A percentile compares a stretch with the other conserved stretches of the same genome.
These are phyloP conservation scores for Leptodermis oblonga DNA, from an alignment of 257 asterid genomes.

Conservation along the genomic window DNA sequence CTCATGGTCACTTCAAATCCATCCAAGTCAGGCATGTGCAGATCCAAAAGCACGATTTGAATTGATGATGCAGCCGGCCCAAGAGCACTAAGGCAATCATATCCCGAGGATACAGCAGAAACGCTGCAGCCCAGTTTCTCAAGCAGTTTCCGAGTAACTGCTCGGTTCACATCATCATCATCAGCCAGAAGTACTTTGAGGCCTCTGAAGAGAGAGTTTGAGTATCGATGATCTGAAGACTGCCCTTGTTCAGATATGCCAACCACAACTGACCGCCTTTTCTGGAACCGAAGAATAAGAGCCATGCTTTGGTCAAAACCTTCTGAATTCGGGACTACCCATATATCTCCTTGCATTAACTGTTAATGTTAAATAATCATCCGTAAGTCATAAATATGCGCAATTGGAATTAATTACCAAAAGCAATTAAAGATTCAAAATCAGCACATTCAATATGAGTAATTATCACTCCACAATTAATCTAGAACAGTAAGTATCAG, in stretches of 20 bases:
- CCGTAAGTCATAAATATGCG: constrained; percentile 1
- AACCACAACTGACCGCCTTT: constrained; percentile 36
- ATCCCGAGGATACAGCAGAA: constrained; percentile 69
- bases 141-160: constrained; percentile 68
- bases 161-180: constrained; percentile 65
- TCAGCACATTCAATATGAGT: not conserved
- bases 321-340: constrained; percentile 56
- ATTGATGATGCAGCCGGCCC: constrained; percentile 43
- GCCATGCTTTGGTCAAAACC: constrained; percentile 81
- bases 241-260: constrained; percentile 52
- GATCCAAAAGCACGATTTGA: constrained; percentile 71
- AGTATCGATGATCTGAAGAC: constrained; percentile 39
- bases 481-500: not conserved
- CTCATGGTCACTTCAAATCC: constrained; percentile 73
- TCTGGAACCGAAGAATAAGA: constrained; percentile 66
- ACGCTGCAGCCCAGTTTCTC: constrained; percentile 85
- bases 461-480: not conserved
- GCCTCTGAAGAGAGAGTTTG: constrained; percentile 59
- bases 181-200: constrained; percentile 76
- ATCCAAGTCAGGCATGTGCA: constrained; percentile 72
- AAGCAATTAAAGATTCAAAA: not conserved
- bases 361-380: constrained; percentile 24
- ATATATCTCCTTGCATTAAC: constrained; percentile 97
- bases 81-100: constrained; percentile 59
- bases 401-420: not conserved